phyloP scores from a whole-genome alignment of 805 yeast species.

The Yarrowia sp. region DNA sequence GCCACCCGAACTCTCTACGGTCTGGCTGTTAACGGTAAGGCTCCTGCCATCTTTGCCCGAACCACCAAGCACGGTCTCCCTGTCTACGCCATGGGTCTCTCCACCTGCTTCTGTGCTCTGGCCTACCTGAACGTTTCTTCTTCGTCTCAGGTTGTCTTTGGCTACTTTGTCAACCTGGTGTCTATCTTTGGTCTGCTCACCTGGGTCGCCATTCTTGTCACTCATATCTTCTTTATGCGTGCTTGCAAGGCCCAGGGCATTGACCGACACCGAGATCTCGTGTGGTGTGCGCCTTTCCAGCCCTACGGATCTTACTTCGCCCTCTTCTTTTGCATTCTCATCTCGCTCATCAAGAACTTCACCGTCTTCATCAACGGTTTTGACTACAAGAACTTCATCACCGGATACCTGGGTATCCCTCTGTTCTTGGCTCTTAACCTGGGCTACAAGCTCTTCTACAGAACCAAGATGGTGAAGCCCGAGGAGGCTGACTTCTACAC shows the following conservation, averaged over 20 bases:
- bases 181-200: slow-evolving; percentile 75
- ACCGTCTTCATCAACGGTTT: slow-evolving; percentile 70
- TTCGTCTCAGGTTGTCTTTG: slow-evolving; percentile 63
- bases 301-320: slow-evolving; percentile 72
- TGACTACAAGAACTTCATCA: slow-evolving; percentile 70
- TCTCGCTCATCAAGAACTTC: slow-evolving; percentile 72
- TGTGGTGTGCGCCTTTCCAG: slow-evolving; percentile 70
- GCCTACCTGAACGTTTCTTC: slow-evolving; percentile 74
- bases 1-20: slow-evolving; percentile 79
- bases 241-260: slow-evolving; percentile 75
- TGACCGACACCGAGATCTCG: slow-evolving; percentile 59
- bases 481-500: slow-evolving; percentile 41
- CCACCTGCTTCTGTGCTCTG: slow-evolving; percentile 63
- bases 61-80: slow-evolving; percentile 79
- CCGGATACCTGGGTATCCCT: slow-evolving; percentile 80
- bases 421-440: slow-evolving; percentile 61
- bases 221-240: slow-evolving; percentile 67
- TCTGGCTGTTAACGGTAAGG: slow-evolving; percentile 73
- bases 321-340: slow-evolving; percentile 58
- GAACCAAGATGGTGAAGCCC: slow-evolving; percentile 38
- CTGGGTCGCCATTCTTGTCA: slow-evolving; percentile 73
- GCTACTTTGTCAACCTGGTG: slow-evolving; percentile 70
- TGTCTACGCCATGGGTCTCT: slow-evolving; percentile 59
- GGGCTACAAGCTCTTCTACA: slow-evolving; percentile 62
- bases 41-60: slow-evolving; percentile 70